Conservation (phyloP, 306 rosid genomes). For the Macrotyloma uniflorum region DNA sequence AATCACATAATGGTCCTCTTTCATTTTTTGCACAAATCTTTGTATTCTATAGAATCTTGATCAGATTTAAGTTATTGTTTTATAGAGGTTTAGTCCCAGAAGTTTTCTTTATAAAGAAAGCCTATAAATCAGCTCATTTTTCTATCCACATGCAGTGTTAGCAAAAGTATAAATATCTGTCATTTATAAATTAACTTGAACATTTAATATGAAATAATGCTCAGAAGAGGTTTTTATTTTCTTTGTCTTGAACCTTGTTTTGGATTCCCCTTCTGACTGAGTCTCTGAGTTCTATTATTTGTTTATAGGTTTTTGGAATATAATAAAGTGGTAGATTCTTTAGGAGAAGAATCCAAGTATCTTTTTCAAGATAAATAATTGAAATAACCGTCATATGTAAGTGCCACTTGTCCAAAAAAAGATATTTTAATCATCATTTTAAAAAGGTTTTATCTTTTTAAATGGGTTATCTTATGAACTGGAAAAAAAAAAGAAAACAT, state of each 20-base stretch:
- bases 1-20: background rate
- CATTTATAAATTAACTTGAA: background rate
- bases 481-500: background rate
- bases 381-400: background rate
- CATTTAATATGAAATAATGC: background rate
- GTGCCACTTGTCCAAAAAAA: background rate
- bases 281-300: background rate
- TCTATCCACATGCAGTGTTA: slow-evolving; percentile 1
- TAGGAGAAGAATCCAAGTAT: background rate
- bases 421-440: background rate
- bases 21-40: slow-evolving; percentile 14
- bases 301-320: background rate
- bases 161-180: slow-evolving; percentile 23
- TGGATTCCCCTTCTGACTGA: background rate
- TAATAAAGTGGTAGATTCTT: background rate
- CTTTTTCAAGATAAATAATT: background rate
- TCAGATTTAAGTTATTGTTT: background rate
- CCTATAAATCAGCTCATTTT: background rate
- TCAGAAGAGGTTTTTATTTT: background rate
- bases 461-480: background rate
- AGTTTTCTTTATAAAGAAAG: background rate
- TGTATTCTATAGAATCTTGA: background rate
- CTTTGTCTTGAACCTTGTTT: background rate
- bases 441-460: background rate
- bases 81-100: background rate